phyloP scores from a whole-genome alignment of 2,329 filamentous ascomycete species.

The Alternaria gaisen region DNA sequence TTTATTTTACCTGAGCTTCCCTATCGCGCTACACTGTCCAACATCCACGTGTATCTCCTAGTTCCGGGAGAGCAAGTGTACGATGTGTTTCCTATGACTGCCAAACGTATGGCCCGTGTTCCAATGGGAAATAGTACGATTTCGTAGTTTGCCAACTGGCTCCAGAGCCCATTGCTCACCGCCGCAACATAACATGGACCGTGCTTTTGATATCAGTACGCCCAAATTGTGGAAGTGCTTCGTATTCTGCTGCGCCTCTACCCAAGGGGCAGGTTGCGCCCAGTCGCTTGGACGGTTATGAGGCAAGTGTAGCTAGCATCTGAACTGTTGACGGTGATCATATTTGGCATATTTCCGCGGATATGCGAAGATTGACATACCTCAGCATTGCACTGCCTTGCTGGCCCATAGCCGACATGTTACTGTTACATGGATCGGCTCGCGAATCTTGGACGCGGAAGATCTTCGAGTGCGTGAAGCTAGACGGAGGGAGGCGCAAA shows the following conservation, averaged over 20 bases:
- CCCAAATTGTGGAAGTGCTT: not conserved
- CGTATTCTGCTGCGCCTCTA: not conserved
- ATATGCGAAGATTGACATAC: not conserved
- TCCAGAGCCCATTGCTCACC: not conserved
- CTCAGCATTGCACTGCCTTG: not conserved
- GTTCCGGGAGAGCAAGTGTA: not conserved
- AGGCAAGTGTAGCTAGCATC: not conserved
- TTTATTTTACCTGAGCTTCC: not conserved
- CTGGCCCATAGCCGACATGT: constrained; percentile 2
- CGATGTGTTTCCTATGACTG: not conserved
- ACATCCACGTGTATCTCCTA: not conserved
- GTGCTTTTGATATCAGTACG: not conserved
- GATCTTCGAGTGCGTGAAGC: constrained; percentile 10
- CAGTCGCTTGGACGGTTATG: not conserved
- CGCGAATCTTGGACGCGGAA: constrained; percentile 16
- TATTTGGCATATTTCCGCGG: not conserved
- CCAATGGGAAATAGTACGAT: not conserved
- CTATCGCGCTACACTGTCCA: not conserved
- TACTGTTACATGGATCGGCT: constrained; percentile 16
- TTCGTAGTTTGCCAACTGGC: not conserved
- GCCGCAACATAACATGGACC: not conserved
- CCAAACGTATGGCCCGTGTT: not conserved
- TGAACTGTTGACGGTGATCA: not conserved
- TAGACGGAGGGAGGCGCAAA: constrained; percentile 3
- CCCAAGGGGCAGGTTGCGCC: not conserved